Evolutionary conservation across 192 early-diverging fungal species (phyloP).

Genomic region (Podila minutissima): DNA sequence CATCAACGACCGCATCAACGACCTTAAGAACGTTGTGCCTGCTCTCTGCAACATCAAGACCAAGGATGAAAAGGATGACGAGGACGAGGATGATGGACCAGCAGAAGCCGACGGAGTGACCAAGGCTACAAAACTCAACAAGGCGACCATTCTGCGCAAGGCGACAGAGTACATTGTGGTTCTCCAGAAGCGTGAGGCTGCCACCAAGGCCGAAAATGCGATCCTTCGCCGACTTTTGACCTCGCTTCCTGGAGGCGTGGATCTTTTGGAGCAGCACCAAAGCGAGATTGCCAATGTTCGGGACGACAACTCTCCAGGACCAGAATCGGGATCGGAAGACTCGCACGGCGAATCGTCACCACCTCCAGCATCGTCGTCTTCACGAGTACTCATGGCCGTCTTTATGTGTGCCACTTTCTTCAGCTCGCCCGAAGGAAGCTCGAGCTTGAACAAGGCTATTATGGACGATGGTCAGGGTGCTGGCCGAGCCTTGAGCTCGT

Average conservation of each 20-base stretch:
- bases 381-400: conserved; percentile 66
- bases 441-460: conserved; percentile 23
- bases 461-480: conserved; percentile 47
- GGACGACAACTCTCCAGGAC: conserved; percentile 16
- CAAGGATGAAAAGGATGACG: conserved; percentile 68
- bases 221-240: conserved; percentile 52
- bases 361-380: conserved; percentile 50
- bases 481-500: conserved; percentile 39
- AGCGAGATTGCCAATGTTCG: conserved; percentile 7
- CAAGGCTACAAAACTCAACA: conserved; percentile 89
- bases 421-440: conserved; percentile 43
- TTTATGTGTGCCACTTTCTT: conserved; percentile 70
- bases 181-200: conserved; percentile 55
- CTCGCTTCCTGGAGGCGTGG: conserved; percentile 57
- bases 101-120: conserved; percentile 82
- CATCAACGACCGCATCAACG: conserved; percentile 94
- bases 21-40: conserved; percentile 87
- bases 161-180: conserved; percentile 91
- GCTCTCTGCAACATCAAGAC: conserved; percentile 72
- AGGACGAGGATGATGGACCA: conserved; percentile 59
- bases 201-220: conserved; percentile 58
- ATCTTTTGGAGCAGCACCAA: conserved; percentile 46
- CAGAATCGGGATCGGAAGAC: conserved; percentile 26
- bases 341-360: conserved; percentile 27
- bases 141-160: conserved; percentile 92